These are phyloP conservation scores for Myxozyma sirexii DNA, from an alignment of 805 yeast genomes.

Conservation along the genomic window DNA sequence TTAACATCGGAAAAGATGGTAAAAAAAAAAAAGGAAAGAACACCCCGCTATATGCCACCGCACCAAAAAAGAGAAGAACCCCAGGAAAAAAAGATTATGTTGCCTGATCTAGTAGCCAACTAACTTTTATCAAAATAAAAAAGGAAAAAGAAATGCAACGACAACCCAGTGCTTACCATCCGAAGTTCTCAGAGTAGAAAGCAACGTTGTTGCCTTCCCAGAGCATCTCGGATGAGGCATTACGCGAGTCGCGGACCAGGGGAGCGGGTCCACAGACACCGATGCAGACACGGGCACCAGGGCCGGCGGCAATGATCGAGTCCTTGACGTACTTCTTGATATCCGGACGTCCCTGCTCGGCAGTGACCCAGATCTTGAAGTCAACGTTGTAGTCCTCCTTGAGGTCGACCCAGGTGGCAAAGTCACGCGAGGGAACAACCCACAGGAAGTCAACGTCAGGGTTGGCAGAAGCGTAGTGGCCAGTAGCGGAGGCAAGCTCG, in stretches of 20 bases:
- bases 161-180: slow-evolving; percentile 39
- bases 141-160: neutral
- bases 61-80: neutral
- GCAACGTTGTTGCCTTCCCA: slow-evolving; percentile 37
- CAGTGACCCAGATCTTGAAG: slow-evolving; percentile 40
- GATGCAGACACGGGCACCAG: slow-evolving; percentile 34
- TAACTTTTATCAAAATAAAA: too few relatives aligned
- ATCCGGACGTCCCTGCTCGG: slow-evolving; percentile 41
- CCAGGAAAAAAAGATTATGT: neutral
- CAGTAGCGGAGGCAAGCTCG: slow-evolving; percentile 29
- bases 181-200: slow-evolving; percentile 41
- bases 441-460: slow-evolving; percentile 39
- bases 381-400: slow-evolving; percentile 35
- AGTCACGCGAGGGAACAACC: slow-evolving; percentile 40
- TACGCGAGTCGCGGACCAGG: slow-evolving; percentile 38
- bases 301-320: slow-evolving; percentile 33
- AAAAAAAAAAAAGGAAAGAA: neutral
- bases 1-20: neutral
- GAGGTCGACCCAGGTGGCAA: slow-evolving; percentile 38
- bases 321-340: slow-evolving; percentile 35
- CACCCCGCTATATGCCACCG: slow-evolving; percentile 14
- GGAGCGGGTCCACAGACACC: slow-evolving; percentile 42
- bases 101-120: too few relatives aligned
- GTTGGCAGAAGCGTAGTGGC: slow-evolving; percentile 30
- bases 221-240: slow-evolving; percentile 37